phyloP scores from a whole-genome alignment of 805 yeast species.

The Teunomyces gatunensis region DNA sequence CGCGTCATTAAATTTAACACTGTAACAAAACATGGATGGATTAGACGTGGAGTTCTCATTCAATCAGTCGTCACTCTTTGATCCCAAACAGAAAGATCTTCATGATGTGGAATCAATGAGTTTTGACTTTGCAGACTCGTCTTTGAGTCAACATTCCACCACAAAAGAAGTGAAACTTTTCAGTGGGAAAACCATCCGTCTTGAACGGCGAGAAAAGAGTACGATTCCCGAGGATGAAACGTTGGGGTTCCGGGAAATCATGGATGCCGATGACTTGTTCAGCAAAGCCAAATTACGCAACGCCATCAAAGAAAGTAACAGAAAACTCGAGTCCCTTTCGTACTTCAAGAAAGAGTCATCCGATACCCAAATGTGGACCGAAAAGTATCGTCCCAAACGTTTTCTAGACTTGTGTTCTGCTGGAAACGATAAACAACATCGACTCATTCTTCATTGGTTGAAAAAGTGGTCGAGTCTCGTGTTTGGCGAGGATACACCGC shows the following conservation, averaged over 20 bases:
- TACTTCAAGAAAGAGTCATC: background rate
- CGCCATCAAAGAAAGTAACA: slow-evolving; percentile 5
- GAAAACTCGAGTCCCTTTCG: background rate
- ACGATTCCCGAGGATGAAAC: background rate
- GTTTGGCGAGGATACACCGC: slow-evolving; percentile 21
- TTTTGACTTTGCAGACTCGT: slow-evolving; percentile 1
- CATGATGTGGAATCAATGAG: background rate
- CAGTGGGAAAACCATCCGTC: slow-evolving; percentile 10
- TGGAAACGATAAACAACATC: slow-evolving; percentile 43
- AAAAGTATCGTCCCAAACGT: slow-evolving; percentile 36
- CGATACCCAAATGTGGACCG: slow-evolving; percentile 32
- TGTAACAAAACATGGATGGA: background rate
- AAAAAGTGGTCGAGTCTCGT: slow-evolving; percentile 36
- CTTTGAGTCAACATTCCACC: background rate
- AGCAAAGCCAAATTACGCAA: slow-evolving; percentile 11
- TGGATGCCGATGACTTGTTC: slow-evolving; percentile 14
- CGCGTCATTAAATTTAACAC: background rate
- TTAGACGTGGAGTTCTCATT: slow-evolving; percentile 10
- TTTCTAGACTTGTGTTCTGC: slow-evolving; percentile 41
- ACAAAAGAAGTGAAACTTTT: slow-evolving; percentile 11
- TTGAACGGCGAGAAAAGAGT: background rate
- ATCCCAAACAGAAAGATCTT: background rate
- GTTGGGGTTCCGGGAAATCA: background rate
- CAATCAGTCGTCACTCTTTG: slow-evolving; percentile 14
- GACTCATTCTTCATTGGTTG: slow-evolving; percentile 40